Conservation (phyloP, 192 early-diverging fungal species). For the Podila epigama region DNA sequence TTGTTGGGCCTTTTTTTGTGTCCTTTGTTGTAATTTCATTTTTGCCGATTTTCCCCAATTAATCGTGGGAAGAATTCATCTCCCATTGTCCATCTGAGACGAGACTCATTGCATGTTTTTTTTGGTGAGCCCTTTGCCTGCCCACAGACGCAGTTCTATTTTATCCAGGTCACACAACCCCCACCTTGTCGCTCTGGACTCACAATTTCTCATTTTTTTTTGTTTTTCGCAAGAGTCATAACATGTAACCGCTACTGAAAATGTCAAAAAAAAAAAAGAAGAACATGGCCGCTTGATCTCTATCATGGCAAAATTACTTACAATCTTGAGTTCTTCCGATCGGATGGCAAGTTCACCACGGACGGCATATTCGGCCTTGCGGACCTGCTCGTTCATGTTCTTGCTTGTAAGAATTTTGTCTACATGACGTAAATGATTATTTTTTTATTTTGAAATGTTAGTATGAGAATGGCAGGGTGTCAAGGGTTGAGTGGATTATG, state of each 20-base stretch:
- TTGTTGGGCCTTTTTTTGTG: too few relatives aligned
- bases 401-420: slow-evolving; percentile 74
- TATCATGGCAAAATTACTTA: slow-evolving; percentile 21
- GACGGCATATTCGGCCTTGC: slow-evolving; percentile 91
- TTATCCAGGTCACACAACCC: too few relatives aligned
- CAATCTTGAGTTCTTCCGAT: slow-evolving; percentile 80
- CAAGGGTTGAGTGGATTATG: not conserved
- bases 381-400: slow-evolving; percentile 75
- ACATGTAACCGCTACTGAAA: not conserved
- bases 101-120: not conserved
- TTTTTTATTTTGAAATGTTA: not conserved
- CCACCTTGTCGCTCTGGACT: too few relatives aligned
- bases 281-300: not conserved
- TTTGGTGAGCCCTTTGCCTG: not conserved
- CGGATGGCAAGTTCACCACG: slow-evolving; percentile 94
- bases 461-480: not conserved
- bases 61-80: not conserved
- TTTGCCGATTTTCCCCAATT: not conserved
- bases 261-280: not conserved
- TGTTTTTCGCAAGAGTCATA: too few relatives aligned
- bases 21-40: not conserved
- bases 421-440: not conserved
- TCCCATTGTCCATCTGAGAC: not conserved
- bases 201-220: too few relatives aligned
- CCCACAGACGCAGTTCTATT: too few relatives aligned